Base-by-base conservation (phyloP, 495 filamentous ascomycete species). In the Cairneyella variabilis region DNA sequence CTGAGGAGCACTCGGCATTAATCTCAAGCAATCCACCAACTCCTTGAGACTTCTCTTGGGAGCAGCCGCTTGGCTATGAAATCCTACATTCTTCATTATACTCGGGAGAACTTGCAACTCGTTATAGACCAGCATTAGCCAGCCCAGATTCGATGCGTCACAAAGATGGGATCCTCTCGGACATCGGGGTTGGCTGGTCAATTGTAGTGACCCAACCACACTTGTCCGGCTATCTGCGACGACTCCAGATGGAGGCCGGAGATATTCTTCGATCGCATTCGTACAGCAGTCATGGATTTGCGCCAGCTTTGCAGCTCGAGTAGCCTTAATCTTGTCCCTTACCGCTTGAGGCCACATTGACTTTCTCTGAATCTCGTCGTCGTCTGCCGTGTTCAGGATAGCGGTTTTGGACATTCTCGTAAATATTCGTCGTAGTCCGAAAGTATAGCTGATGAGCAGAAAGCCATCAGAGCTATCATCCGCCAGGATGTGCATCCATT, bases 131-230 rank as follows among this genome's bases (percentile, higher is more conserved):
- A 69, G 62, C 66, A 74, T 66, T 34, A 70, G 53, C 70, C 70
- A 74, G 11, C 71, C 71, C 0, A 74, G 59, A 51, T 74, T 74
- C 21, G 61, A 63, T 0, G 69, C 68, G 53, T 74, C 71, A 54
- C 71, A 74, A 39, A 52, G 45, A 51, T 64, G 69, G 48, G 59
- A 61, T 11, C 63, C 62, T 51, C 62, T 63, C 7, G 68, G 66
- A 52, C 71, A 74, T 8, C 67, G 63, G 25, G 67, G 61, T 4
- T 39, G 36, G 32, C 52, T 48, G 10, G 59, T 64, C 18, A 67
- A 40, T 43, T 36, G 39, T 7, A 54, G 25, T 16, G 57, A 54
- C 28, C 56, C 56, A 20, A 54, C 36, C 8, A 53, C 32, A 26
- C 41, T 59, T 17, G 45, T 25, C 36, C 45, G 42, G 26, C 42